Evolutionary conservation across 352 stramenopile genomes (phyloP).

Genomic region (Plasmopara viticola): DNA sequence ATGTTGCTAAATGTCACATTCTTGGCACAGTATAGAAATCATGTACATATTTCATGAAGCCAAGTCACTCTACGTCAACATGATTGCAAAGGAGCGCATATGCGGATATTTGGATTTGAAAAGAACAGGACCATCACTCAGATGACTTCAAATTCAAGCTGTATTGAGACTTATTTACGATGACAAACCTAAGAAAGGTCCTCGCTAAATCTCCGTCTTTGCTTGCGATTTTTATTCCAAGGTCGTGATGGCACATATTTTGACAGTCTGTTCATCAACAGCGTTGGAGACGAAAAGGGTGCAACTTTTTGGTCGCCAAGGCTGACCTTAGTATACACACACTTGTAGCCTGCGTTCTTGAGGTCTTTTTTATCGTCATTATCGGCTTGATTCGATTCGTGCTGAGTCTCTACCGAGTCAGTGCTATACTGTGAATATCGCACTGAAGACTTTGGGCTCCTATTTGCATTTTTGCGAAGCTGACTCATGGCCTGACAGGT

Average conservation of each 20-base stretch:
- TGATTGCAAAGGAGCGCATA: background rate
- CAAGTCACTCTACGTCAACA: background rate
- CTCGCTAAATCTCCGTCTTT: conserved; percentile 5
- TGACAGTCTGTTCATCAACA: conserved; percentile 3
- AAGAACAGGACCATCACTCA: conserved; percentile 4
- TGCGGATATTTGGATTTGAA: too few relatives aligned
- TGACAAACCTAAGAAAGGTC: conserved; percentile 8
- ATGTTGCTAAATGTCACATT: conserved; percentile 8
- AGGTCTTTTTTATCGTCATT: conserved; percentile 5
- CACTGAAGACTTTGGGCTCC: conserved; percentile 1
- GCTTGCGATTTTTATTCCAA: conserved; percentile 19
- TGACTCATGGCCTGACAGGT: conserved; percentile 19
- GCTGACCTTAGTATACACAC: conserved; percentile 20
- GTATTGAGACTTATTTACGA: background rate
- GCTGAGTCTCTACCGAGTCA: background rate
- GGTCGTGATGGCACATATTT: conserved; percentile 14
- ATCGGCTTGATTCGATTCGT: conserved; percentile 10
- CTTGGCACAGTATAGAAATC: background rate
- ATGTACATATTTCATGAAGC: background rate
- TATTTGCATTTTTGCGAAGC: conserved; percentile 15
- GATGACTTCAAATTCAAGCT: conserved; percentile 20
- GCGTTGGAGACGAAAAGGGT: conserved; percentile 1
- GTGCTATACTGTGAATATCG: background rate
- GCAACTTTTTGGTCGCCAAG: conserved; percentile 6
- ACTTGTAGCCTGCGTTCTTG: conserved; percentile 11